Evolutionary conservation across 2,329 filamentous ascomycete genomes (phyloP), one percentile per base, ranked within the genome.

Genomic region (Alternaria consortialis): DNA sequence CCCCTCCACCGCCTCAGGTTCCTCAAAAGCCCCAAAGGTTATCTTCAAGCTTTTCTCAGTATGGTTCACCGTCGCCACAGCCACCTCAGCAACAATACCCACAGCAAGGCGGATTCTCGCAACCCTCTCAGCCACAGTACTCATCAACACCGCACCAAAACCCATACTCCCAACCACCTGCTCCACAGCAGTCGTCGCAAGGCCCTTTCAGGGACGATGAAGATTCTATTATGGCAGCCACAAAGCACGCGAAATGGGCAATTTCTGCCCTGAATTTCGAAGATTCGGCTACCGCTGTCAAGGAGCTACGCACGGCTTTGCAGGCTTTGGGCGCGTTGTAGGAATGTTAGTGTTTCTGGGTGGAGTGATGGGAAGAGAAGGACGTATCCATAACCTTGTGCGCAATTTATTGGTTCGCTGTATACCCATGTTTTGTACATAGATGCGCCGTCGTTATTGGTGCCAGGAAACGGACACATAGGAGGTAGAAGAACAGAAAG

Each of bases 241-340:
- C 97, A 77, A 99, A 98, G 77, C 95, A 98, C 81, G 94, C 94
- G 2, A 93, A 93, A 72, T 99, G 93, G 92, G 95, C 95, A 0
- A 97, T 98, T 42, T 97, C 94, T 11, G 95, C 95, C 0, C 81
- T 99, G 48, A 97, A 97, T 72, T 99, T 99, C 79, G 95, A 99
- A 69, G 95, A 99, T 76, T 91, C 97, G 2, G 85, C 90, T 1
- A 99, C 95, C 0, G 95, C 95, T 0, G 89, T 98, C 5, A 89
- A 90, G 72, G 94, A 99, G 75, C 78, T 99, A 63, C 87, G 87
- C 53, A 88, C 87, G 60, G 95, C 95, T 3, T 80, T 99, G 64
- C 83, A 86, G 57, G 81, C 84, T 17, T 80, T 97, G 50, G 92
- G 92, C 2, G 90, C 88, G 12, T 31, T 32, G 29, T 47, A 47